Conservation (phyloP, 2,329 filamentous ascomycete species). For the Leptographium flavum region DNA sequence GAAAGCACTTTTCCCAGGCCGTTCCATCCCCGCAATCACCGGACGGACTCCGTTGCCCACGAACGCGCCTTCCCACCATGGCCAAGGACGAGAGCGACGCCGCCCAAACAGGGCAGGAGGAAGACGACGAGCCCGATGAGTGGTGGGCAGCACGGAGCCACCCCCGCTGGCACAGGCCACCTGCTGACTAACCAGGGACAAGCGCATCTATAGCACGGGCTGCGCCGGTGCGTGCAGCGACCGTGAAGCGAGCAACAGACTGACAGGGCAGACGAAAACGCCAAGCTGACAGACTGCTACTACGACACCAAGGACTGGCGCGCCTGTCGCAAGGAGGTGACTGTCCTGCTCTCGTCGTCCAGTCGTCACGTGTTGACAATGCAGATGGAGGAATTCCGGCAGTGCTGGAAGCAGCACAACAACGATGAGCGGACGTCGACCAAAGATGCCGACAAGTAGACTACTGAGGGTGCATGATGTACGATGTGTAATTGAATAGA, state of each 20-base stretch:
- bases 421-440: slow-evolving; percentile 72
- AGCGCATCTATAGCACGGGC: slow-evolving; percentile 92
- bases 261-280: slow-evolving; percentile 56
- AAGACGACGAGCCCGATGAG: slow-evolving; percentile 85
- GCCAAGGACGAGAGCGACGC: slow-evolving; percentile 38
- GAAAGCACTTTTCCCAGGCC: too few species aligned
- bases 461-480: background rate
- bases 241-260: background rate
- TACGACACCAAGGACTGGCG: slow-evolving; percentile 95
- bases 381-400: slow-evolving; percentile 78
- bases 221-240: slow-evolving; percentile 52
- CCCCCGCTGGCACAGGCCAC: background rate
- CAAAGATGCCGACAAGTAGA: slow-evolving; percentile 41
- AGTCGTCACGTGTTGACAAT: background rate
- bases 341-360: background rate
- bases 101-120: slow-evolving; percentile 24
- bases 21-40: background rate
- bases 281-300: slow-evolving; percentile 87
- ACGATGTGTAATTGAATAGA: too few species aligned
- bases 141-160: slow-evolving; percentile 47
- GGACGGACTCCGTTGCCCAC: background rate
- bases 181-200: slow-evolving; percentile 54
- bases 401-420: slow-evolving; percentile 82
- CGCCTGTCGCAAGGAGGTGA: slow-evolving; percentile 70
- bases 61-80: slow-evolving; percentile 23